A percentile compares a stretch with the other conserved stretches of the same genome.
phyloP scores from a whole-genome alignment of 2,329 filamentous ascomycete species.

The Proliferodiscus dingleyae region DNA sequence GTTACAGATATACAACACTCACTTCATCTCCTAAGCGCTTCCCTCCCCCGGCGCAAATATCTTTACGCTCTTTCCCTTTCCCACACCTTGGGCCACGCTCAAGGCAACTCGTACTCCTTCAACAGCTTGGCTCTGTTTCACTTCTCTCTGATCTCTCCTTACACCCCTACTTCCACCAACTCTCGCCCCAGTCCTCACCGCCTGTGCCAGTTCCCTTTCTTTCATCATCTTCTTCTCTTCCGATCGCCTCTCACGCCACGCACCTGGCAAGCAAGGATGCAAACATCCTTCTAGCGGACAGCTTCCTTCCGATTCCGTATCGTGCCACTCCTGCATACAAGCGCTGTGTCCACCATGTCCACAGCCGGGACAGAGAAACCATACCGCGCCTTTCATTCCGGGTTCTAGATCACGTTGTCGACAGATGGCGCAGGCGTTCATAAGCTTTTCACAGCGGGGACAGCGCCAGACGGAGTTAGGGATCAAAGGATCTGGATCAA shows the following conservation, averaged over 20 bases:
- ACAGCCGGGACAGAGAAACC: conserved; percentile 62
- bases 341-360: conserved; percentile 58
- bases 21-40: too few species aligned
- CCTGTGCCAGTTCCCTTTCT: conserved; percentile 43
- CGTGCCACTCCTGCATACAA: conserved; percentile 57
- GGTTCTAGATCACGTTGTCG: conserved; percentile 36
- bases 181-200: conserved; percentile 15
- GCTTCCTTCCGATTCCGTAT: conserved; percentile 46
- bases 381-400: conserved; percentile 30
- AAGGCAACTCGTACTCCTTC: conserved; percentile 54
- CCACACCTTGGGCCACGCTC: conserved; percentile 33
- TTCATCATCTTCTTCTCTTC: conserved; percentile 27
- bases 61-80: conserved; percentile 61
- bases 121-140: conserved; percentile 55
- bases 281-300: conserved; percentile 62
- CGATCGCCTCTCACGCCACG: conserved; percentile 44
- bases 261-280: conserved; percentile 56
- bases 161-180: conserved; percentile 26
- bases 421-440: conserved; percentile 57
- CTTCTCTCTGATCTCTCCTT: conserved; percentile 48
- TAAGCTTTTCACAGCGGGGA: conserved; percentile 47
- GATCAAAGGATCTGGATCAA: conserved; percentile 37
- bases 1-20: too few species aligned
- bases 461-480: conserved; percentile 50
- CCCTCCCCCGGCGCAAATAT: conserved; percentile 39